Evolutionary conservation across 148 eudicot genomes (phyloP), one percentile per base, ranked within the genome.

Genomic region (Tetragonia tetragonoides): DNA sequence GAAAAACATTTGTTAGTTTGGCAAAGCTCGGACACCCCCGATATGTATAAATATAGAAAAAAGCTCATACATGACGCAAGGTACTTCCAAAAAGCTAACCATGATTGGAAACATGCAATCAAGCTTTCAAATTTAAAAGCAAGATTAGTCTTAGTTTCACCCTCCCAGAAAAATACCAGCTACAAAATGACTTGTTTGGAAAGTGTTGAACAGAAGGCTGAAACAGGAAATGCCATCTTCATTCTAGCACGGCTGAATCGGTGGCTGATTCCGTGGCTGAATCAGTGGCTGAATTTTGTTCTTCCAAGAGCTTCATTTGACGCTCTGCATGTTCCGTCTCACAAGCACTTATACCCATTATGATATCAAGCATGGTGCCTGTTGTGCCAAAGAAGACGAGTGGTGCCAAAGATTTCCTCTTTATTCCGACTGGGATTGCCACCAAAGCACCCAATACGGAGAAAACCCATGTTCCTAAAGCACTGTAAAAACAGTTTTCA

Each of bases 261-360:
- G 69, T 39, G 51, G 87, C 81, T 49, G 53, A 28, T 28, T 28
- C 34, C 65, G 73, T 61, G 41, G 28, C 83, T 39, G 75, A 41
- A 74, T 83, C 77, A 38, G 69, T 39, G 51, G 87, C 83, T 56
- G 88, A 66, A 84, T 87, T 84, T 77, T 93, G 90, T 74, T 66
- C 91, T 88, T 95, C 94, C 79, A 88, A 75, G 38, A 92, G 92
- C 88, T 92, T 79, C 92, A 87, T 88, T 81, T 95, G 99, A 65
- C 91, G 99, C 73, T 95, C 99, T 12, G 97, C 97, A 51, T 95
- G 96, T 77, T 92, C 98, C 80, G 96, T 91, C 85, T 95, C 99
- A 39, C 99, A 95, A 69, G 91, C 92, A 54, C 83, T 91, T 24
- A 92, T 95, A 39, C 97, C 99, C 88, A 95, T 86, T 41, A 95